Evolutionary conservation across 83 land plant genomes (phyloP).

Genomic region (Thuja plicata): DNA sequence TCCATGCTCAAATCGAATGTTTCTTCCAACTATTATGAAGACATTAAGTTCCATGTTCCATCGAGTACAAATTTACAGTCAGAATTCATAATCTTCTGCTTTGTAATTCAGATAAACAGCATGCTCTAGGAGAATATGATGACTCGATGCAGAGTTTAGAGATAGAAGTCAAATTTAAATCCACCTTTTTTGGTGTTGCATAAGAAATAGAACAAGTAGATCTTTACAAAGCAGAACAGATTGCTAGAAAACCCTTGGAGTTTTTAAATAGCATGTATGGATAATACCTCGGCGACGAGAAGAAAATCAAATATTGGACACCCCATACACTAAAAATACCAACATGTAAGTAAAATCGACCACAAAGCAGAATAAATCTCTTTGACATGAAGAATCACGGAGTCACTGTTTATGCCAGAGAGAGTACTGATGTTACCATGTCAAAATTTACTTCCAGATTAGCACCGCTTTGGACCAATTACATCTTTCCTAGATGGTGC

Average conservation of each 20-base stretch:
- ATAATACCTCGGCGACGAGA: not conserved
- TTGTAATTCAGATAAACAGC: not conserved
- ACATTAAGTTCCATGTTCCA: not conserved
- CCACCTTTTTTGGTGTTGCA: not conserved
- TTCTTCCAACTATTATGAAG: not conserved
- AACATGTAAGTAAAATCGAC: not conserved
- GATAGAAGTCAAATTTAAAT: not conserved
- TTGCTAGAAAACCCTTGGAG: not conserved
- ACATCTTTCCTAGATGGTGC: slow-evolving; percentile 5
- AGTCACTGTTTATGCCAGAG: not conserved
- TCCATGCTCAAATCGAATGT: not conserved
- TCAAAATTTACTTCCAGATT: not conserved
- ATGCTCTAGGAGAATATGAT: not conserved
- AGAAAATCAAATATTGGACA: not conserved
- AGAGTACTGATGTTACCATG: not conserved
- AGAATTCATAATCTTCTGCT: not conserved
- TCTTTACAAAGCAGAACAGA: not conserved
- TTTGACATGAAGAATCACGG: not conserved
- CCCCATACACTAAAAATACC: not conserved
- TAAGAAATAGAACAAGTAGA: not conserved
- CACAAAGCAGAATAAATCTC: not conserved
- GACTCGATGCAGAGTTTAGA: not conserved
- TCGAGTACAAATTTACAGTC: not conserved
- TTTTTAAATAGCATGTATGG: not conserved
- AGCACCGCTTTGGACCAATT: not conserved